These are phyloP conservation scores for Coffea canephora DNA, from an alignment of 257 asterid genomes.

Conservation along the genomic window DNA sequence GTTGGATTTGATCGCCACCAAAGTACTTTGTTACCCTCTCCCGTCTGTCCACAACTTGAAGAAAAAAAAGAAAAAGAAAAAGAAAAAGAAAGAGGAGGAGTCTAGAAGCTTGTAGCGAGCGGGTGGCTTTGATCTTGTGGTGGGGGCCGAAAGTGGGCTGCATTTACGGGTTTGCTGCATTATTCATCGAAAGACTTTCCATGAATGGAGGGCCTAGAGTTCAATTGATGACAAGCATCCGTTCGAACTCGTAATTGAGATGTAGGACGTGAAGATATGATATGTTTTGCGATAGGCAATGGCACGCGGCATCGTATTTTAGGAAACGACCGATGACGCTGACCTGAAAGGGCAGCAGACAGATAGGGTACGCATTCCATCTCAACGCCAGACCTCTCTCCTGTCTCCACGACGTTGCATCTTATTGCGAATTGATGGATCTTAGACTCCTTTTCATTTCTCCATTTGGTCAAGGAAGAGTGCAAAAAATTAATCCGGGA, in stretches of 20 bases:
- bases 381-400: background rate
- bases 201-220: background rate
- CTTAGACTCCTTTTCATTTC: background rate
- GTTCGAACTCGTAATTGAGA: background rate
- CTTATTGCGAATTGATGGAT: background rate
- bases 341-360: background rate
- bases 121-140: background rate
- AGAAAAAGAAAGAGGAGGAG: too few species aligned
- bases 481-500: too few species aligned
- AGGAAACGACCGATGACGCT: background rate
- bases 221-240: background rate
- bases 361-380: background rate
- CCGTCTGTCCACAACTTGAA: background rate
- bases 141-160: background rate
- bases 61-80: too few species aligned
- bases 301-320: background rate
- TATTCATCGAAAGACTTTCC: background rate
- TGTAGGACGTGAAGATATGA: background rate
- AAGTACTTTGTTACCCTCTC: background rate
- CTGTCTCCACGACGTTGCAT: background rate
- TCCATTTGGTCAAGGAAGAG: too few species aligned
- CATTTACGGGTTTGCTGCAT: background rate
- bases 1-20: background rate
- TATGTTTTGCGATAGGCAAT: background rate
- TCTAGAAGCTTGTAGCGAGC: too few species aligned